Evolutionary conservation across 345 rosid genomes (phyloP), one percentile per base, ranked within the genome.

Genomic region (Microthlaspi erraticum): DNA sequence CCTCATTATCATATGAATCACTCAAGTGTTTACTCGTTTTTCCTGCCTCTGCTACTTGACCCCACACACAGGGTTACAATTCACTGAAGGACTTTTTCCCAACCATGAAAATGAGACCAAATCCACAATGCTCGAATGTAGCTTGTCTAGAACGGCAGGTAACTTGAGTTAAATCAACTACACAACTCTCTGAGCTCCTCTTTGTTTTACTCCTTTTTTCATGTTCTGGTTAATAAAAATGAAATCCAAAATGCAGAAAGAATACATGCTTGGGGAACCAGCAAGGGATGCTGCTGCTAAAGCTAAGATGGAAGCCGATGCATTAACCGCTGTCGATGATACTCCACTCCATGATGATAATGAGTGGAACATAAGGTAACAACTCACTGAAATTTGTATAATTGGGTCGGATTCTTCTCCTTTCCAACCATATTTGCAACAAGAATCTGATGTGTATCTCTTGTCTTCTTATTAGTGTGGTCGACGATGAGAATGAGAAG

Each of bases 71-170:
- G 99, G 99, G 97, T 43, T 94, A 91, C 72, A 94, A 86, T 79
- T 89, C 99, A 64, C 94, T 94, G 14, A 94, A 91, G 76, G 97
- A 91, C 78, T 94, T 43, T 78, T 94, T 94, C 79, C 99, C 97
- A 70, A 86, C 97, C 62, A 88, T 94, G 97, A 85, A 86, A 80
- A 88, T 89, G 97, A 91, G 82, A 83, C 97, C 97, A 61, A 91
- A 91, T 75, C 95, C 97, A 31, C 97, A 91, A 67, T 94, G 97
- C 83, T 81, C 93, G 31, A 94, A 94, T 81, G 84, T 77, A 56
- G 90, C 89, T 62, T 91, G 99, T 81, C 77, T 94, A 64, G 88
- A 91, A 77, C 87, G 95, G 17, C 99, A 94, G 96, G 99, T 87
- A 83, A 73, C 60, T 64, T 8, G 71, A 26, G 38, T 49, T 31